A percentile compares a stretch with the other conserved stretches of the same genome.
Evolutionary conservation across 805 yeast species (phyloP).

Genomic region (Diddensiella transvaalensis): DNA sequence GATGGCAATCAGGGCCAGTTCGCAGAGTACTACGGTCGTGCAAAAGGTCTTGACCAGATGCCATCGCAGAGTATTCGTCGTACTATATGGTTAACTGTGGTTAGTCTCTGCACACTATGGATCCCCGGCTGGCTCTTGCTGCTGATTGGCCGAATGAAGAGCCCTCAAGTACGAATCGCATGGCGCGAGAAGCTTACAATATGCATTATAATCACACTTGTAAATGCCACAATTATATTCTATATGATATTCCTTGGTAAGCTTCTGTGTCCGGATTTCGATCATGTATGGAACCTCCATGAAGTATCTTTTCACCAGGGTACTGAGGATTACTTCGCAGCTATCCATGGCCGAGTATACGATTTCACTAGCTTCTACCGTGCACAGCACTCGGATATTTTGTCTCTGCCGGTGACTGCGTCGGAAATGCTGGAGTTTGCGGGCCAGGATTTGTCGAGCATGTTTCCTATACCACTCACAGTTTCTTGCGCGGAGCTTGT

Average conservation of each 20-base stretch:
- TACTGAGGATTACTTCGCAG: slow-evolving; percentile 31
- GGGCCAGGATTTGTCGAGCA: slow-evolving; percentile 32
- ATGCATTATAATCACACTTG: slow-evolving; percentile 36
- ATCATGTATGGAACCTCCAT: slow-evolving; percentile 23
- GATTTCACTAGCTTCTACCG: slow-evolving; percentile 35
- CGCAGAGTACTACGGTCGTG: background rate
- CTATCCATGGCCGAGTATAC: slow-evolving; percentile 37
- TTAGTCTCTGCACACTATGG: slow-evolving; percentile 35
- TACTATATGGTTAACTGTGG: slow-evolving; percentile 34
- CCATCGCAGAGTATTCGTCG: slow-evolving; percentile 18
- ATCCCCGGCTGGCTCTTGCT: slow-evolving; percentile 31
- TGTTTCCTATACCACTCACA: slow-evolving; percentile 37
- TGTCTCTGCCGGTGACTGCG: slow-evolving; percentile 23
- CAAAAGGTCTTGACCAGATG: slow-evolving; percentile 11
- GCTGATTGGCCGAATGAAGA: slow-evolving; percentile 28
- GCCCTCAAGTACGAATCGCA: slow-evolving; percentile 34
- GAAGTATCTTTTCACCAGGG: slow-evolving; percentile 32
- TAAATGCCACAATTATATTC: slow-evolving; percentile 30
- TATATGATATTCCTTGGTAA: slow-evolving; percentile 35
- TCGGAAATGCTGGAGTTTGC: slow-evolving; percentile 32
- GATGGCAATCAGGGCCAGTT: background rate
- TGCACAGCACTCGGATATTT: slow-evolving; percentile 35
- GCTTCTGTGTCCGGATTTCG: slow-evolving; percentile 34
- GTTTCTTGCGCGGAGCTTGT: slow-evolving; percentile 34
- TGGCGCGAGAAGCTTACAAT: slow-evolving; percentile 40